These are phyloP conservation scores for Neoscytalidium dimidiatum DNA, from an alignment of 2,329 filamentous ascomycete species.

Conservation along the genomic window DNA sequence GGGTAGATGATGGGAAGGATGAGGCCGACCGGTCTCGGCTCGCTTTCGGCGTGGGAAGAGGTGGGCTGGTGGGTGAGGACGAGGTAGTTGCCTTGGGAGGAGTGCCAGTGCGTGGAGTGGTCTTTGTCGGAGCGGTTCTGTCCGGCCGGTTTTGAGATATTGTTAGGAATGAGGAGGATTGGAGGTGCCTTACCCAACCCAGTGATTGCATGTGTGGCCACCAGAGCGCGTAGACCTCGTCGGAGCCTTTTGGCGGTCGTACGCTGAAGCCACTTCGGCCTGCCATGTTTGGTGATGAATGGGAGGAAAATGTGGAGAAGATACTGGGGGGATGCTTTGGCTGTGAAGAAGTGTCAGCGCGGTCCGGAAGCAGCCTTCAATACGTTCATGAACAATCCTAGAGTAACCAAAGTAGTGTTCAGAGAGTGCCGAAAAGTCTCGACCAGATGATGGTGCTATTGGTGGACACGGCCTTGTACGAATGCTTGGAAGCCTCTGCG, in stretches of 20 bases:
- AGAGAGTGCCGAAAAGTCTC: too few relatives aligned
- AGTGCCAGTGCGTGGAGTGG: constrained; percentile 33
- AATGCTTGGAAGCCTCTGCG: too few relatives aligned
- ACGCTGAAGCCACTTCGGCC: constrained; percentile 21
- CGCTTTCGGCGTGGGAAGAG: background rate
- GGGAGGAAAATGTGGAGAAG: too few relatives aligned
- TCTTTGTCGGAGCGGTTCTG: constrained; percentile 38
- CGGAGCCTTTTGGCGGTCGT: constrained; percentile 25
- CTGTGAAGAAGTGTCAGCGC: too few relatives aligned
- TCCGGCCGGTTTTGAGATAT: background rate
- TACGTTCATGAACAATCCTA: too few relatives aligned
- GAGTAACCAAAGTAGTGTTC: too few relatives aligned
- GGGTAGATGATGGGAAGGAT: constrained; percentile 34
- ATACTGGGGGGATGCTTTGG: background rate
- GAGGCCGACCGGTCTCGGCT: constrained; percentile 35
- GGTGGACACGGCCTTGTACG: too few relatives aligned
- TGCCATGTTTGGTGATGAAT: background rate
- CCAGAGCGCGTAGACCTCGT: constrained; percentile 33
- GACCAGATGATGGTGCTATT: too few relatives aligned
- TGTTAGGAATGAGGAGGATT: background rate
- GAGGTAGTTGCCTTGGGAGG: constrained; percentile 33
- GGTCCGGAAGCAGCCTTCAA: too few relatives aligned
- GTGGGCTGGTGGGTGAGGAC: constrained; percentile 30
- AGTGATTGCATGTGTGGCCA: constrained; percentile 38
- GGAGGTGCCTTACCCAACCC: constrained; percentile 32